A percentile compares a stretch with the other conserved stretches of the same genome.
Conservation (phyloP, 2,329 filamentous ascomycete species). For the Mariannaea elegans region DNA sequence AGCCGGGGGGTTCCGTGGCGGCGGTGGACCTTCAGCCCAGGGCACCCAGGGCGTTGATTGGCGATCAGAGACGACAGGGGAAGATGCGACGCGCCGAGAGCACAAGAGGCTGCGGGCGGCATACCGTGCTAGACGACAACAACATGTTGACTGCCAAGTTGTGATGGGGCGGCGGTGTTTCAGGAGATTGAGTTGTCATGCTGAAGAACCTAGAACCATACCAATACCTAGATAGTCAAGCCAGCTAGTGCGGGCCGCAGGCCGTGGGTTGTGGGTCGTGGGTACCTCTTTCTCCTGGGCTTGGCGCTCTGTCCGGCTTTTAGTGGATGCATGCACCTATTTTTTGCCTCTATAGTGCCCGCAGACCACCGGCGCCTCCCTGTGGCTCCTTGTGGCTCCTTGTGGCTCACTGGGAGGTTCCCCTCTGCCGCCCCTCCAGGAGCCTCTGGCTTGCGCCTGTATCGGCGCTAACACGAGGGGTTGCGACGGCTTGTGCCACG, state of each 20-base stretch:
- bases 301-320: conserved; percentile 3
- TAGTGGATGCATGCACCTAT: conserved; percentile 19
- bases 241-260: conserved; percentile 18
- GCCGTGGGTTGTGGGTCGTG: no score
- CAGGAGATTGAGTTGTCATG: conserved; percentile 40
- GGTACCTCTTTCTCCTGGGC: background rate
- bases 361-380: background rate
- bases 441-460: conserved; percentile 2
- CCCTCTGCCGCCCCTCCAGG: background rate
- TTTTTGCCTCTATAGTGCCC: conserved; percentile 13
- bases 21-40: conserved; percentile 31
- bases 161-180: conserved; percentile 41
- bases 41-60: conserved; percentile 31
- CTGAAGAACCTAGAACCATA: conserved; percentile 25
- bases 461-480: conserved; percentile 16
- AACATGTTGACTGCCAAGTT: conserved; percentile 23
- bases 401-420: conserved; percentile 1
- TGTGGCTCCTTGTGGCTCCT: conserved; percentile 2
- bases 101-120: conserved; percentile 26
- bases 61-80: conserved; percentile 22
- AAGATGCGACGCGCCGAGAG: conserved; percentile 39
- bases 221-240: conserved; percentile 9
- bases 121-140: conserved; percentile 20
- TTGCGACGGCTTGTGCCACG: conserved; percentile 18
- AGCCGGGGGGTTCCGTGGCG: conserved; percentile 29